These are phyloP conservation scores for Trichophyton equinum DNA, from an alignment of 2,329 filamentous ascomycete genomes.

Conservation along the genomic window DNA sequence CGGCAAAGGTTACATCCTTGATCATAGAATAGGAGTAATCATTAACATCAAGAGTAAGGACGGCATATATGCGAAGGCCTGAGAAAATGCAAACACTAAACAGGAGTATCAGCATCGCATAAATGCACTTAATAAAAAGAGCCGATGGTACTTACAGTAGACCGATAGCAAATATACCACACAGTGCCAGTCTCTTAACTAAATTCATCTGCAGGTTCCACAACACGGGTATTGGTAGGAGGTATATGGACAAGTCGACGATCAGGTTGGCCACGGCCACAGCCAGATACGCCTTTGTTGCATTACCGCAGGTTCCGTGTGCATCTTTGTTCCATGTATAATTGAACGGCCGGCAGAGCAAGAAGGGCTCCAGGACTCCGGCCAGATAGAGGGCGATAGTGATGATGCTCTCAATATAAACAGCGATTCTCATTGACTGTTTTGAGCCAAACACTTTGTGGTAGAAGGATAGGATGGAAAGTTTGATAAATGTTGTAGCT, in stretches of 20 bases:
- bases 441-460: constrained; percentile 25
- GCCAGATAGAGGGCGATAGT: background rate
- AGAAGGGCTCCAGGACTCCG: background rate
- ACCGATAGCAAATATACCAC: constrained; percentile 1
- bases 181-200: background rate
- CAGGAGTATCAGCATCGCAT: background rate
- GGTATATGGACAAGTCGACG: constrained; percentile 1
- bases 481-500: constrained; percentile 28
- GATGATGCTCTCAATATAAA: constrained; percentile 19
- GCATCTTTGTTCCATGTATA: background rate
- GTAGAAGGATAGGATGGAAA: constrained; percentile 34
- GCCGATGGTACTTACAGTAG: background rate
- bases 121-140: background rate
- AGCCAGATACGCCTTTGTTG: background rate
- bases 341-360: background rate
- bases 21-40: background rate
- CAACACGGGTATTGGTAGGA: background rate
- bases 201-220: constrained; percentile 1
- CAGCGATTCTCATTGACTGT: constrained; percentile 15
- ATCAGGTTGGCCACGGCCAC: constrained; percentile 1
- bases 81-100: constrained; percentile 4
- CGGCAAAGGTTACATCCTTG: background rate
- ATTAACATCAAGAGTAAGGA: background rate
- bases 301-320: background rate
- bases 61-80: background rate